Percentiles rank a stretch among this genome's conserved stretches.
Evolutionary conservation across 176 grass and related monocot genomes (phyloP).

Genomic region (Zizania latifolia): DNA sequence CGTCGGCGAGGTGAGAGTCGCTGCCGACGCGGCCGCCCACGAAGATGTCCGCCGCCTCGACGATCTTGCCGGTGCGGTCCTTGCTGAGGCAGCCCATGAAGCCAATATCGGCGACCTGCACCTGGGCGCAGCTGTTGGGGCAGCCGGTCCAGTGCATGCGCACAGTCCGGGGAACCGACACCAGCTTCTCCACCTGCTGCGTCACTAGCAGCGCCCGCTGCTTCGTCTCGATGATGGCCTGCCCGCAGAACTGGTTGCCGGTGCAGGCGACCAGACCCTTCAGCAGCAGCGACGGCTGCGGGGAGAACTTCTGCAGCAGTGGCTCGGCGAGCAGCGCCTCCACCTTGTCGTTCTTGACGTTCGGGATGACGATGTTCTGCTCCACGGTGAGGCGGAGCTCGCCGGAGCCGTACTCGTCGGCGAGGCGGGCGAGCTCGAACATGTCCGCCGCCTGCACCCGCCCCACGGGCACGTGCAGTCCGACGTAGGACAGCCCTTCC

Average conservation of each 20-base stretch:
- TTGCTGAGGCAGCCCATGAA: constrained; percentile 89
- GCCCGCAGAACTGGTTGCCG: constrained; percentile 91
- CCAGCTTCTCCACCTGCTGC: constrained; percentile 61
- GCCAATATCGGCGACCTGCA: constrained; percentile 93
- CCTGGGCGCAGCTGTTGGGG: constrained; percentile 89
- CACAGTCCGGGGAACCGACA: constrained; percentile 50
- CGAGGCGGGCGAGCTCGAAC: constrained; percentile 73
- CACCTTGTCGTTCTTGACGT: constrained; percentile 44
- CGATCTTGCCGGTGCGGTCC: constrained; percentile 53
- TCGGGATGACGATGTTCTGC: constrained; percentile 93
- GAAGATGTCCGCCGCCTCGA: constrained; percentile 67
- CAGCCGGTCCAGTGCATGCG: constrained; percentile 84
- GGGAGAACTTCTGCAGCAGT: constrained; percentile 58
- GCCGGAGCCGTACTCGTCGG: constrained; percentile 73
- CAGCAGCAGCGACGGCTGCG: constrained; percentile 59
- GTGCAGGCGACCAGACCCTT: constrained; percentile 78
- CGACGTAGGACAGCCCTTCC: constrained; percentile 59
- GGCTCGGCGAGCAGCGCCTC: constrained; percentile 57
- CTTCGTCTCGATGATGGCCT: constrained; percentile 96
- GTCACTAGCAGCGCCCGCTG: constrained; percentile 69
- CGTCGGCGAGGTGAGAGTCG: constrained; percentile 67
- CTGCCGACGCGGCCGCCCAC: constrained; percentile 77
- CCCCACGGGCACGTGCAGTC: constrained; percentile 71
- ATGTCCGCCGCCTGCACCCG: constrained; percentile 70
- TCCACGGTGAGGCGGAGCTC: constrained; percentile 89